A percentile compares a stretch with the other conserved stretches of the same genome.
These are phyloP conservation scores for Zychaea mexicana DNA, from an alignment of 371 early-diverging fungal species.

Conservation along the genomic window DNA sequence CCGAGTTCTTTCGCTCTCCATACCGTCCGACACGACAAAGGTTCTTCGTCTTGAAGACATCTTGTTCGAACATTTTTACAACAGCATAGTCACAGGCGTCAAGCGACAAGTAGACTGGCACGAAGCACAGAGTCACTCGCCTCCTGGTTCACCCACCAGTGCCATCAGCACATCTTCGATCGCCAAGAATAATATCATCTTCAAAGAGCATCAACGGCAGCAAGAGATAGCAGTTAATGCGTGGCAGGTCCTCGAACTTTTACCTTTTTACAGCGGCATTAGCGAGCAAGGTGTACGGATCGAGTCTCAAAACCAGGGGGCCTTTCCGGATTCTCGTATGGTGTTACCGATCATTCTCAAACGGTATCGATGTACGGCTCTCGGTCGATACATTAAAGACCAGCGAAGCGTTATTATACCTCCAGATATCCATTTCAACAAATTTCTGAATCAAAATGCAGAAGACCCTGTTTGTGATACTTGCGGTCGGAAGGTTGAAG, in stretches of 20 bases:
- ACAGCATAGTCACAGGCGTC: constrained; percentile 37
- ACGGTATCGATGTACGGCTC: constrained; percentile 46
- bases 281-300: constrained; percentile 59
- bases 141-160: constrained; percentile 7
- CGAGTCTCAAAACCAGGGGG: constrained; percentile 35
- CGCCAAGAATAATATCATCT: constrained; percentile 5
- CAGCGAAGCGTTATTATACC: constrained; percentile 48
- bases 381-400: constrained; percentile 37
- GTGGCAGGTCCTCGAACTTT: constrained; percentile 60
- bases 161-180: constrained; percentile 3
- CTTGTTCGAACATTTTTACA: constrained; percentile 35
- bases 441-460: constrained; percentile 48
- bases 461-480: constrained; percentile 24
- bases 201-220: not conserved
- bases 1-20: constrained; percentile 49
- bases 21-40: constrained; percentile 28
- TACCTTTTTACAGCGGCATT: constrained; percentile 60
- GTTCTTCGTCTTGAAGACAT: constrained; percentile 24
- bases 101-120: constrained; percentile 27
- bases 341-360: constrained; percentile 60
- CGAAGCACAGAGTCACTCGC: not conserved
- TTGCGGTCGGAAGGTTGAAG: constrained; percentile 33
- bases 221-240: constrained; percentile 47
- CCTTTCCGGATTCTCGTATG: constrained; percentile 53
- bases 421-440: constrained; percentile 47